These are phyloP conservation scores for Sugiyamaella japonica DNA, from an alignment of 1,139 yeast species.

Conservation along the genomic window DNA sequence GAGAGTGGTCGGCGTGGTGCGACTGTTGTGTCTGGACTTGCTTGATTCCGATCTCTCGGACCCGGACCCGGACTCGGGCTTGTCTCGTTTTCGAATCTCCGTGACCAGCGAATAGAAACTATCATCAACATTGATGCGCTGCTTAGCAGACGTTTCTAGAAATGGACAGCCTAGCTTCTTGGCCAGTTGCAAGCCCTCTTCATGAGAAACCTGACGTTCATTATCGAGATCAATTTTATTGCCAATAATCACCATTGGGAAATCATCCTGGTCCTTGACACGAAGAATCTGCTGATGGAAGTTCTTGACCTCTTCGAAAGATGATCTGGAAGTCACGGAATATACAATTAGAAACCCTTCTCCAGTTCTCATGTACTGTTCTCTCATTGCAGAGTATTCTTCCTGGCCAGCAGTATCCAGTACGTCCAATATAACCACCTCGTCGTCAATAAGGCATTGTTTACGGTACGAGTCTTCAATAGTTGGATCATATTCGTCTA, in stretches of 20 bases:
- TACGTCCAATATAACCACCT: slow-evolving; percentile 88
- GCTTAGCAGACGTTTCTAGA: slow-evolving; percentile 92
- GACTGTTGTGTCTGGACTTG: slow-evolving; percentile 1
- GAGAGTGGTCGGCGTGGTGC: not conserved
- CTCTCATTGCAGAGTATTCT: slow-evolving; percentile 95
- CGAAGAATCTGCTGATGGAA: slow-evolving; percentile 86
- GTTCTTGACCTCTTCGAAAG: slow-evolving; percentile 77
- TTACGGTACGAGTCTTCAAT: slow-evolving; percentile 96
- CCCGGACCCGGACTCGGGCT: slow-evolving; percentile 9
- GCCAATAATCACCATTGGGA: slow-evolving; percentile 44
- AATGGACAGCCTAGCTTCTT: slow-evolving; percentile 72
- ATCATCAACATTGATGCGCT: slow-evolving; percentile 89
- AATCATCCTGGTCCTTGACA: slow-evolving; percentile 60
- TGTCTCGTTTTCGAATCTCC: slow-evolving; percentile 47
- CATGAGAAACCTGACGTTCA: slow-evolving; percentile 75
- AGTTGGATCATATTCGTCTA: slow-evolving; percentile 96
- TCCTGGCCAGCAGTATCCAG: slow-evolving; percentile 99
- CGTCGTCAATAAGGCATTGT: slow-evolving; percentile 87
- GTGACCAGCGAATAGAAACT: slow-evolving; percentile 79
- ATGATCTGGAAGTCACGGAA: slow-evolving; percentile 82
- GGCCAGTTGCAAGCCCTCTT: slow-evolving; percentile 78
- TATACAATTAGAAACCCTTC: slow-evolving; percentile 90
- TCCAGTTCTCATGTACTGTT: slow-evolving; percentile 88
- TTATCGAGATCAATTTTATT: slow-evolving; percentile 62
- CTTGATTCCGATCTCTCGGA: slow-evolving; percentile 6